A percentile compares a stretch with the other conserved stretches of the same genome.
Evolutionary conservation across 805 yeast species (phyloP).

Genomic region (Hanseniaspora jakobsenii): DNA sequence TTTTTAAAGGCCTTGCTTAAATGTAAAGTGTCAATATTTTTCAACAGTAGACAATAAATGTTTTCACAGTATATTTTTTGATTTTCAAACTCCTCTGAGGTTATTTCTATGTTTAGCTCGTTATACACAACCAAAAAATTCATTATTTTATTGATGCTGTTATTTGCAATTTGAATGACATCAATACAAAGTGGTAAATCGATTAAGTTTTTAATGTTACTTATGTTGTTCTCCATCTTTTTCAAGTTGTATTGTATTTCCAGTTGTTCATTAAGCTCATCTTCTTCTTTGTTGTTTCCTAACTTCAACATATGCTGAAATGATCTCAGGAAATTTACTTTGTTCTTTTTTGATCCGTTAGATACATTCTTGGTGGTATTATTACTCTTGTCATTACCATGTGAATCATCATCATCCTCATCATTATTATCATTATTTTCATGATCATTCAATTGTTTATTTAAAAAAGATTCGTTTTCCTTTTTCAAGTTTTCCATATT

Average conservation of each 20-base stretch:
- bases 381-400: conserved; percentile 15
- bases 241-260: conserved; percentile 74
- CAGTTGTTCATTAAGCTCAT: conserved; percentile 25
- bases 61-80: conserved; percentile 33
- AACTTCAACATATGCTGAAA: conserved; percentile 51
- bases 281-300: conserved; percentile 24
- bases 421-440: conserved; percentile 26
- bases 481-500: conserved; percentile 16
- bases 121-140: conserved; percentile 29
- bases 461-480: conserved; percentile 17
- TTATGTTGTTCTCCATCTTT: conserved; percentile 61
- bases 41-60: conserved; percentile 57
- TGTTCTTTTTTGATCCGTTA: conserved; percentile 24
- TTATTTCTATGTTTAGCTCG: conserved; percentile 23
- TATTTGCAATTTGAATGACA: conserved; percentile 56
- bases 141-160: conserved; percentile 46
- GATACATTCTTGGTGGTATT: conserved; percentile 18
- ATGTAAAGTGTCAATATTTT: conserved; percentile 57
- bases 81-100: conserved; percentile 1
- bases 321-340: conserved; percentile 48
- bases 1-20: conserved; percentile 73
- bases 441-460: conserved; percentile 26
- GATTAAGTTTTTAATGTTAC: conserved; percentile 61
- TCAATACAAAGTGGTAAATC: conserved; percentile 69
- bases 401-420: conserved; percentile 25